A percentile compares a stretch with the other conserved stretches of the same genome.
Conservation (phyloP, 2,329 filamentous ascomycete genomes). For the Neofusicoccum ribis region DNA sequence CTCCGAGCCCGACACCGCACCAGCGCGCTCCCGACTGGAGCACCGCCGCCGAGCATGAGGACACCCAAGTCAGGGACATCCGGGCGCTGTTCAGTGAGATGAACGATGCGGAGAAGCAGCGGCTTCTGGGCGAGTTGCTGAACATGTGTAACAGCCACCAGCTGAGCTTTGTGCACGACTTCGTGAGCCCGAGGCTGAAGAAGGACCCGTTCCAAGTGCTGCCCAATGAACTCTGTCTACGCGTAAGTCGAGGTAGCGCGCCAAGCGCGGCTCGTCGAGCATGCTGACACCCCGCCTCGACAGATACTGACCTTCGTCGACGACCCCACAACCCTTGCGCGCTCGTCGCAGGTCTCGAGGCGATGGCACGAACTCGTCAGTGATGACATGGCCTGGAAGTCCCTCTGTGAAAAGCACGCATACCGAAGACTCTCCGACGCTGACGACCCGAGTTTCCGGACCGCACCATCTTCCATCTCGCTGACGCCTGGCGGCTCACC, state of each 20-base stretch:
- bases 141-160: constrained; percentile 95
- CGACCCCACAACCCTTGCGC: constrained; percentile 88
- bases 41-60: constrained; percentile 75
- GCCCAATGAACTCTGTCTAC: constrained; percentile 87
- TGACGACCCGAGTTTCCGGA: constrained; percentile 29
- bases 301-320: constrained; percentile 96
- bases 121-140: constrained; percentile 81
- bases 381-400: constrained; percentile 98
- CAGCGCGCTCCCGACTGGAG: constrained; percentile 72
- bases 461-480: not conserved
- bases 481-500: constrained; percentile 23
- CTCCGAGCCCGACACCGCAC: constrained; percentile 65
- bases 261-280: not conserved
- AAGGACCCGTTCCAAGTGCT: constrained; percentile 93
- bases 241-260: constrained; percentile 58
- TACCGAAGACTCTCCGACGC: constrained; percentile 61
- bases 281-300: constrained; percentile 19
- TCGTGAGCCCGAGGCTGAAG: constrained; percentile 89
- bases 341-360: constrained; percentile 93
- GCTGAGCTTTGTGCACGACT: constrained; percentile 93
- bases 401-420: constrained; percentile 92
- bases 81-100: constrained; percentile 78
- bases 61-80: constrained; percentile 77
- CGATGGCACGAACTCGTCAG: constrained; percentile 91
- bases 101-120: constrained; percentile 72